Percentiles rank a stretch among this genome's conserved stretches.
Evolutionary conservation across 495 filamentous ascomycete species (phyloP).

Genomic region (Penicillium verhagenii): DNA sequence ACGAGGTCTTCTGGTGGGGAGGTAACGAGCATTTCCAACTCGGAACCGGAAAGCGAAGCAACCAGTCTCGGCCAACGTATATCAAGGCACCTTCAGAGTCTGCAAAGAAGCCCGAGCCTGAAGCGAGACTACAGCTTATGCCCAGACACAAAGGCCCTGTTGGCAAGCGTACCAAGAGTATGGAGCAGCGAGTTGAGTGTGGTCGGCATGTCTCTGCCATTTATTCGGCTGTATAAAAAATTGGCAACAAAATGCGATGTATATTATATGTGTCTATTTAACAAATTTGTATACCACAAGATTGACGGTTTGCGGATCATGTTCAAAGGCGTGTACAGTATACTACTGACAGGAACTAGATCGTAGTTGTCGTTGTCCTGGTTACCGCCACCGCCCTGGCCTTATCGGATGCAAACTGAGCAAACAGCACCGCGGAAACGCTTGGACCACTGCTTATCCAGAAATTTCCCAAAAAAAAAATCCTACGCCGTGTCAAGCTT

Average conservation of each 20-base stretch:
- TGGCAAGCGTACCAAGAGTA: conserved; percentile 61
- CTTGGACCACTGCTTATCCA: conserved; percentile 48
- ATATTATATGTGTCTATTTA: conserved; percentile 23
- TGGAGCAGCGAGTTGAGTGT: conserved; percentile 89
- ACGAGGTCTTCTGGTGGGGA: conserved; percentile 89
- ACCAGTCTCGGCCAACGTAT: conserved; percentile 68
- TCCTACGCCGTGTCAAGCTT: conserved; percentile 11
- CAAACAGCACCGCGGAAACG: conserved; percentile 31
- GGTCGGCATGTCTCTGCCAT: conserved; percentile 82
- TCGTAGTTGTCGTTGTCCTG: not conserved
- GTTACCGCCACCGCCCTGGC: not conserved
- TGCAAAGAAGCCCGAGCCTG: conserved; percentile 51
- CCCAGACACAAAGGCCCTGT: conserved; percentile 68
- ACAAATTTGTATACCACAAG: not conserved
- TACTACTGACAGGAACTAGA: not conserved
- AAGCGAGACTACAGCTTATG: conserved; percentile 83
- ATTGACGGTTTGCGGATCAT: too few species aligned
- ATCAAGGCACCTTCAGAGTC: conserved; percentile 68
- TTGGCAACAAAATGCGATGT: conserved; percentile 12
- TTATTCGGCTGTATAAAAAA: conserved; percentile 50
- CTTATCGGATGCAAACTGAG: conserved; percentile 30
- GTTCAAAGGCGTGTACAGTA: not conserved
- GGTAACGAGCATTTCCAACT: conserved; percentile 92
- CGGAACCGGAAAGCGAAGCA: conserved; percentile 85
- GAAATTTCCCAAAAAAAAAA: conserved; percentile 43